phyloP scores from a whole-genome alignment of 2,329 filamentous ascomycete species.

The Aspergillus calidoustus region DNA sequence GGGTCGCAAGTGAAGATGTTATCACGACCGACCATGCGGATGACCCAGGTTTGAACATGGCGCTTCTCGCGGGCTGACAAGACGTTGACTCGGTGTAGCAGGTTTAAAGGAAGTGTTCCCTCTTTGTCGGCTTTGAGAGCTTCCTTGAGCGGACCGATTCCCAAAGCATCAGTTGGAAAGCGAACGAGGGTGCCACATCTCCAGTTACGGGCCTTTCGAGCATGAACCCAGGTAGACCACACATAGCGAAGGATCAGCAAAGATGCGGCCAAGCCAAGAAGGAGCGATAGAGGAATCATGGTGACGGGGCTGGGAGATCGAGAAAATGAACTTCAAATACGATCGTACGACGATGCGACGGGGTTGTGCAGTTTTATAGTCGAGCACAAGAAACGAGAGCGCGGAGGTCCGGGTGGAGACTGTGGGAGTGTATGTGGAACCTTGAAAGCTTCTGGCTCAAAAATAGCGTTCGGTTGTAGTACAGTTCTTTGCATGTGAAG shows the following conservation, averaged over 20 bases:
- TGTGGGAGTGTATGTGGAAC: background rate
- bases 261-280: slow-evolving; percentile 29
- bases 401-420: background rate
- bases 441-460: background rate
- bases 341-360: background rate
- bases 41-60: slow-evolving; percentile 30
- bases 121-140: slow-evolving; percentile 31
- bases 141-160: slow-evolving; percentile 31
- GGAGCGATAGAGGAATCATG: slow-evolving; percentile 27
- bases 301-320: slow-evolving; percentile 1
- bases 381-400: background rate
- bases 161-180: slow-evolving; percentile 35
- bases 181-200: slow-evolving; percentile 30
- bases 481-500: background rate
- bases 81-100: slow-evolving; percentile 24
- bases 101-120: slow-evolving; percentile 28
- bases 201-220: slow-evolving; percentile 31
- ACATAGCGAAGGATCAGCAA: slow-evolving; percentile 30
- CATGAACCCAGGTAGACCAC: slow-evolving; percentile 31
- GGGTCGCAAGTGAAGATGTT: slow-evolving; percentile 40
- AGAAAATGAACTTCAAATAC: background rate
- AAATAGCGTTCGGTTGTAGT: background rate
- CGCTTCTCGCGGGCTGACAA: slow-evolving; percentile 32
- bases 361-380: background rate
- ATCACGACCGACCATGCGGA: slow-evolving; percentile 31